Percentiles rank a stretch among this genome's conserved stretches.
These are phyloP conservation scores for Rhodocollybia butyracea DNA, from an alignment of 768 basidiomycete genomes.

Conservation along the genomic window DNA sequence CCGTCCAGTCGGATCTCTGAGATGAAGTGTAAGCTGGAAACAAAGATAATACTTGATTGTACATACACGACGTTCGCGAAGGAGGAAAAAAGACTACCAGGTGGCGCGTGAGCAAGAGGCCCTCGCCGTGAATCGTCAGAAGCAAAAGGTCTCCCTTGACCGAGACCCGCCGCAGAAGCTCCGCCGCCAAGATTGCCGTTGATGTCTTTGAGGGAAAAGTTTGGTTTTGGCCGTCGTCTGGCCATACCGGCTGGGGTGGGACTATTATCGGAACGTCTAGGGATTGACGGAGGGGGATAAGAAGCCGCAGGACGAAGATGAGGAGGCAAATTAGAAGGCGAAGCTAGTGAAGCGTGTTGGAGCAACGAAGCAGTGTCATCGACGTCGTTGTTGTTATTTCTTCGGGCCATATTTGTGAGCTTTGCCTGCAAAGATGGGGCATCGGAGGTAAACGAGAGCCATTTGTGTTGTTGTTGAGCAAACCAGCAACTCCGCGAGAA, in stretches of 20 bases:
- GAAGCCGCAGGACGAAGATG: slow-evolving; percentile 30
- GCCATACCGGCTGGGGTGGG: slow-evolving; percentile 30
- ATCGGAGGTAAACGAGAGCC: slow-evolving; percentile 54
- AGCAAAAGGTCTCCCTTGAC: slow-evolving; percentile 59
- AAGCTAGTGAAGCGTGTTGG: slow-evolving; percentile 30
- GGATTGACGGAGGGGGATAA: slow-evolving; percentile 24
- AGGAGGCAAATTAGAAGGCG: slow-evolving; percentile 17
- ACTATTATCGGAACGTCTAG: background rate
- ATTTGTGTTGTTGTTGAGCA: slow-evolving; percentile 17
- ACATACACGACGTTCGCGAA: slow-evolving; percentile 93
- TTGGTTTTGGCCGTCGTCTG: slow-evolving; percentile 48
- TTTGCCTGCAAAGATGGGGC: slow-evolving; percentile 90
- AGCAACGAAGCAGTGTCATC: slow-evolving; percentile 40
- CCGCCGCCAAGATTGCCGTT: slow-evolving; percentile 46
- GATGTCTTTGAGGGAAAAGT: slow-evolving; percentile 65
- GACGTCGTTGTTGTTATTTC: slow-evolving; percentile 28
- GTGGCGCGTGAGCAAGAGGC: slow-evolving; percentile 46
- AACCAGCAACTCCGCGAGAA: slow-evolving; percentile 6
- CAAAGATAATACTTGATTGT: slow-evolving; percentile 12
- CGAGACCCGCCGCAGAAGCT: slow-evolving; percentile 65
- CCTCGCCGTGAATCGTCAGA: slow-evolving; percentile 32
- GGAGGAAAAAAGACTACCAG: slow-evolving; percentile 69
- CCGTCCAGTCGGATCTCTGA: slow-evolving; percentile 91
- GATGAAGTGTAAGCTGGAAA: slow-evolving; percentile 8
- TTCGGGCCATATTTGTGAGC: slow-evolving; percentile 73